Percentiles rank a stretch among this genome's conserved stretches.
Evolutionary conservation across 345 rosid genomes (phyloP).

Genomic region (Acer saccharum): DNA sequence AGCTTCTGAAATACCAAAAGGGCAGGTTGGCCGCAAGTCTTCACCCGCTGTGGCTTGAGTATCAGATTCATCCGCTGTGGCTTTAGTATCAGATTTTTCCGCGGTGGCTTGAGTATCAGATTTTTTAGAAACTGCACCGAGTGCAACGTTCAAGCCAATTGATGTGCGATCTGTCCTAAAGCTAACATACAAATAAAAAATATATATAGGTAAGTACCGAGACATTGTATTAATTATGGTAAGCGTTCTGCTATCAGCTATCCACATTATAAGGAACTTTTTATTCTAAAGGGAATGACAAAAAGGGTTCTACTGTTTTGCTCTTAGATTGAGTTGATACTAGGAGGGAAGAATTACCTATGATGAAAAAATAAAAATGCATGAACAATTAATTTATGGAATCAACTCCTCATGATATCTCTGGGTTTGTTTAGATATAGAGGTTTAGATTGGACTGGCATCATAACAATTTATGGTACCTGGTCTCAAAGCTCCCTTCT

Average conservation of each 20-base stretch:
- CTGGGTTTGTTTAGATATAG: not conserved
- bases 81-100: constrained; percentile 27
- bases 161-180: constrained; percentile 68
- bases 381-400: not conserved
- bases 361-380: not conserved
- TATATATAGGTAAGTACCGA: not conserved
- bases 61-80: constrained; percentile 15
- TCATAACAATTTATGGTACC: constrained; percentile 40
- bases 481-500: constrained; percentile 70
- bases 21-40: constrained; percentile 17
- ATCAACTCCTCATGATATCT: not conserved
- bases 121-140: constrained; percentile 36
- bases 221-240: too few relatives aligned
- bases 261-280: too few relatives aligned
- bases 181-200: constrained; percentile 44
- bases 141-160: constrained; percentile 71
- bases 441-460: not conserved
- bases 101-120: constrained; percentile 32
- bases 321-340: not conserved
- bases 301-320: not conserved
- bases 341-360: not conserved
- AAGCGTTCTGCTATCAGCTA: too few relatives aligned
- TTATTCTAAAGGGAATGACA: not conserved
- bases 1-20: constrained; percentile 54
- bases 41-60: constrained; percentile 31